These are phyloP conservation scores for Gyrodon lividus DNA, from an alignment of 768 basidiomycete species.

Conservation along the genomic window DNA sequence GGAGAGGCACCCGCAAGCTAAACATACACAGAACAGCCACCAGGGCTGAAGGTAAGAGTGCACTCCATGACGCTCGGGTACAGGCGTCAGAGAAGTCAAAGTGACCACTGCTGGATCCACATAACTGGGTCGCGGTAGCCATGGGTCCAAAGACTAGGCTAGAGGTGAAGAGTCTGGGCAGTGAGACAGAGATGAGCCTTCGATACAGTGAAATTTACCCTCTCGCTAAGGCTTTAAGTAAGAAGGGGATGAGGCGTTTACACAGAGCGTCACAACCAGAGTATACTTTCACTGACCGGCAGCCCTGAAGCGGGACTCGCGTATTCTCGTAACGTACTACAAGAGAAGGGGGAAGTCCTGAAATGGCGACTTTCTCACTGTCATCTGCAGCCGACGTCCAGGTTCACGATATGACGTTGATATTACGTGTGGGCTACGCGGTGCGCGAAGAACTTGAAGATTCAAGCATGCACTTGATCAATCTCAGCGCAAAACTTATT, in stretches of 20 bases:
- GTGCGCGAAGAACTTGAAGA: neutral
- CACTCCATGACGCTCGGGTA: constrained; percentile 46
- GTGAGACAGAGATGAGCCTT: too few relatives aligned
- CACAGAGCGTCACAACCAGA: neutral
- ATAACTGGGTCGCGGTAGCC: neutral
- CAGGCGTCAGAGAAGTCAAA: constrained; percentile 42
- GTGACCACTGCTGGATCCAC: neutral
- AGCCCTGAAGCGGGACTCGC: neutral
- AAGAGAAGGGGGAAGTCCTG: neutral
- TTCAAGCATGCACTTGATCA: too few relatives aligned
- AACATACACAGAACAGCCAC: neutral
- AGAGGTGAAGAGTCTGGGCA: neutral
- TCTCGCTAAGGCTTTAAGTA: neutral
- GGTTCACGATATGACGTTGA: neutral
- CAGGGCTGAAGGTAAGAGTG: neutral
- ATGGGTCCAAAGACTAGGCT: neutral
- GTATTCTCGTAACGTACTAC: neutral
- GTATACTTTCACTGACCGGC: neutral
- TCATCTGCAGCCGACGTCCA: too few relatives aligned
- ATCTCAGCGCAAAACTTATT: too few relatives aligned
- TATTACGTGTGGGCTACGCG: neutral
- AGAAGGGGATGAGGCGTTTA: neutral
- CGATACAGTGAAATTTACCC: too few relatives aligned
- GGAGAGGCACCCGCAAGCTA: neutral
- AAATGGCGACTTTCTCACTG: neutral